Evolutionary conservation across 1,139 yeast species (phyloP).

Genomic region (Taphrina wiesneri): DNA sequence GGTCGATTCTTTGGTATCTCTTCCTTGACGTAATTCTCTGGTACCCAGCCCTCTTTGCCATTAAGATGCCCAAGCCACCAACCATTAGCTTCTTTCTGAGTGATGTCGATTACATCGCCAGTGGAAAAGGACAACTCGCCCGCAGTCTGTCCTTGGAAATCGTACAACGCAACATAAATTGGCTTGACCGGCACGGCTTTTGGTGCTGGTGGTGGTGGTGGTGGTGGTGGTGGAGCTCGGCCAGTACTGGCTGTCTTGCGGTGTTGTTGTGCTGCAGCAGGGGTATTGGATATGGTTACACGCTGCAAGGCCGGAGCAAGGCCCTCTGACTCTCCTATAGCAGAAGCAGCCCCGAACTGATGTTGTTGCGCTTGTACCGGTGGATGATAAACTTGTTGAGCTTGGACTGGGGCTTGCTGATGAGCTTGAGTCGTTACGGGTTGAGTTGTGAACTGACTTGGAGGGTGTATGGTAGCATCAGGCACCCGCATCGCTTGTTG

Average conservation of each 20-base stretch:
- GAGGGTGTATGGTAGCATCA: constrained; percentile 32
- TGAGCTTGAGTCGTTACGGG: constrained; percentile 40
- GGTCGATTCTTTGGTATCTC: constrained; percentile 49
- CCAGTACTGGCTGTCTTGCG: constrained; percentile 38
- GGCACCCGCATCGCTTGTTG: constrained; percentile 41
- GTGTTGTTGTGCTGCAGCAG: constrained; percentile 39
- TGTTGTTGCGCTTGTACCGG: constrained; percentile 2
- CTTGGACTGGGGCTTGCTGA: background rate
- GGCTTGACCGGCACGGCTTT: constrained; percentile 67
- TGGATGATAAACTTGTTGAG: background rate
- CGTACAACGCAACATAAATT: constrained; percentile 81
- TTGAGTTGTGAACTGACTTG: constrained; percentile 44
- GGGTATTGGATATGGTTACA: constrained; percentile 28
- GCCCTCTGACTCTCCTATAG: background rate
- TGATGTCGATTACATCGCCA: constrained; percentile 71
- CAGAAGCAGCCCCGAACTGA: background rate
- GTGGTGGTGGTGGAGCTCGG: constrained; percentile 44
- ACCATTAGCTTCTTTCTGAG: constrained; percentile 70
- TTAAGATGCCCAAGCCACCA: constrained; percentile 38
- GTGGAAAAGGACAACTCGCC: constrained; percentile 74
- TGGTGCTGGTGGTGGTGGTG: constrained; percentile 73
- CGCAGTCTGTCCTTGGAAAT: constrained; percentile 82
- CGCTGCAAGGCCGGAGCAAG: constrained; percentile 25
- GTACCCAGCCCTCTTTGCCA: constrained; percentile 89
- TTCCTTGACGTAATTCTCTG: constrained; percentile 81